Conservation (phyloP, 23 red algal genomes). For the Cyanidium caldarium region DNA sequence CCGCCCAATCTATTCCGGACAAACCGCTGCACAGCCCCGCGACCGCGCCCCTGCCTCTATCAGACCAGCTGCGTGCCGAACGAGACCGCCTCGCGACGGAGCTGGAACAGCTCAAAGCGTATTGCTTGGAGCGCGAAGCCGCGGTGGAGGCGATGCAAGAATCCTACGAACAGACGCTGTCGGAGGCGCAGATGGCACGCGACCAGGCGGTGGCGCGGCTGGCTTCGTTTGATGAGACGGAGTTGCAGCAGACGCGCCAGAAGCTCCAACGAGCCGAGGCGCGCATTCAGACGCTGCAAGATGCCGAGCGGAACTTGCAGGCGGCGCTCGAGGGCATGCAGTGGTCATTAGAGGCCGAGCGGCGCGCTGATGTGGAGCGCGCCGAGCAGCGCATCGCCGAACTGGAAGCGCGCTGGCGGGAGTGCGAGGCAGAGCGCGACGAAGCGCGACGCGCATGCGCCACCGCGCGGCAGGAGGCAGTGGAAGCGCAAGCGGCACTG, state of each 20-base stretch:
- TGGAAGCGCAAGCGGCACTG: background rate
- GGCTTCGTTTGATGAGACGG: background rate
- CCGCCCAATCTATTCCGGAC: too few relatives aligned
- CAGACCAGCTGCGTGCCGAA: background rate
- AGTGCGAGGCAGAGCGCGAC: background rate
- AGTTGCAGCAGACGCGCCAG: background rate
- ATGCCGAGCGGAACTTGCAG: background rate
- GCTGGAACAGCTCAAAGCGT: background rate
- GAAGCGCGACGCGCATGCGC: background rate
- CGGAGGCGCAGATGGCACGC: background rate
- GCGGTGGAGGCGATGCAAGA: background rate
- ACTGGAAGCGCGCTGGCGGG: background rate
- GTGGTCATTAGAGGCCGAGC: background rate
- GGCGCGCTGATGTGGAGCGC: background rate
- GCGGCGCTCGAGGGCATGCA: background rate
- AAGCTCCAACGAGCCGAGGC: background rate
- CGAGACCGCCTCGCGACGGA: background rate
- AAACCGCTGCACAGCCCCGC: too few relatives aligned
- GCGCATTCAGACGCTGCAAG: background rate
- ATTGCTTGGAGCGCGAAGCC: background rate
- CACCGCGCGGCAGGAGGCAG: background rate
- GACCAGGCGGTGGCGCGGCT: background rate
- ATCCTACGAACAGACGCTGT: background rate
- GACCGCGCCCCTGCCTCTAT: too few relatives aligned
- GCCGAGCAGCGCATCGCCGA: background rate